Base-by-base conservation (phyloP, 2,329 filamentous ascomycete species). In the Hymenoscyphus repandus region DNA sequence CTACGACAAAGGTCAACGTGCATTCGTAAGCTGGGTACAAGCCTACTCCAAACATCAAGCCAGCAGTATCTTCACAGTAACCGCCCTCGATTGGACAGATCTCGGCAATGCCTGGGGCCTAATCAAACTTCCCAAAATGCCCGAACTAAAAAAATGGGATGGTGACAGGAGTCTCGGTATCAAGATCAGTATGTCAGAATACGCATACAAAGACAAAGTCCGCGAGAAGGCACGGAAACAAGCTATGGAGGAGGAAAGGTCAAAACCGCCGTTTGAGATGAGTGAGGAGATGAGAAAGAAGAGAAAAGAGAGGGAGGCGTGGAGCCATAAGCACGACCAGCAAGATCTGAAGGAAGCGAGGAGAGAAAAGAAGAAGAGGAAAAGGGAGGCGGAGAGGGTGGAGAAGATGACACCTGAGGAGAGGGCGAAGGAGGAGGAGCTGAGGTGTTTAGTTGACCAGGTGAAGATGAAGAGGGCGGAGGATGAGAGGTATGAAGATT, bases 31-130 rank as follows among this genome's bases (percentile, higher is more conserved):
- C 64, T 97, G 90, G 88, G 83, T 95, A 1, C 83, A 90, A 65
- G 87, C 88, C 59, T 97, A 97, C 71, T 87, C 82, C 65, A 95
- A 93, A 63, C 93, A 97, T 64, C 83, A 91, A 58, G 90, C 92
- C 1, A 85, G 82, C 53, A 95, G 90, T 63, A 97, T 99, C 59
- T 99, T 99, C 74, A 82, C 87, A 10, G 74, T 90, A 2, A 68
- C 76, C 2, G 90, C 95, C 62, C 75, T 96, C 13, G 85, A 96
- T 67, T 99, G 93, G 93, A 72, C 78, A 5, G 86, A 90, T 47
- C 75, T 93, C 1, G 92, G 84, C 1, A 76, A 82, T 48, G 87
- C 86, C 0, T 99, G 92, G 89, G 93, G 89, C 1, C 75, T 99
- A 1, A 74, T 96, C 2, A 84, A 84, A 45, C 76, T 97, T 57